Percentiles rank a stretch among this genome's conserved stretches.
Conservation (phyloP, 2,329 filamentous ascomycete species). For the Fusarium devonianum region DNA sequence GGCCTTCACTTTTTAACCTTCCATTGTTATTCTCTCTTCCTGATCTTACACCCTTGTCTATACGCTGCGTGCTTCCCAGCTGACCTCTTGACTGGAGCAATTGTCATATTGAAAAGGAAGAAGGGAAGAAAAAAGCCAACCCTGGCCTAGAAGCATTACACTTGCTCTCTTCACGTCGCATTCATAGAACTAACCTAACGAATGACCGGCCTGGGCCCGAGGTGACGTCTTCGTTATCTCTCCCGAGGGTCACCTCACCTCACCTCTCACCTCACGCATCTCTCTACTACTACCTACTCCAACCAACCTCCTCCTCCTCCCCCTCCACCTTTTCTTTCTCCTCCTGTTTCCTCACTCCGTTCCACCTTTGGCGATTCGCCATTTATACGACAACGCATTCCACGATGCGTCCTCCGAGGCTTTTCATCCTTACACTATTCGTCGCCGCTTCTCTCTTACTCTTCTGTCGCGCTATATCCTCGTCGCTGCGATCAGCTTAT, state of each 20-base stretch:
- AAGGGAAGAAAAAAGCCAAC: no score
- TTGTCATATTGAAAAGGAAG: no score
- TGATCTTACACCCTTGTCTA: conserved; percentile 10
- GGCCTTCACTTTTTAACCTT: no score
- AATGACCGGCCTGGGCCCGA: conserved; percentile 28
- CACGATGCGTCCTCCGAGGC: conserved; percentile 62
- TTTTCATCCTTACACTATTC: conserved; percentile 62
- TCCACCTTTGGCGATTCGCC: conserved; percentile 8
- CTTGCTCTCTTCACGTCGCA: conserved; percentile 1
- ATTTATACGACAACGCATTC: conserved; percentile 20
- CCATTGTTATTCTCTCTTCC: conserved; percentile 6
- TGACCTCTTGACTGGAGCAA: not conserved
- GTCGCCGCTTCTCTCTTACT: conserved; percentile 62
- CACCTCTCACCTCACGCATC: conserved; percentile 33
- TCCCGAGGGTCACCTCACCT: conserved; percentile 34
- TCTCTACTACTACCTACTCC: conserved; percentile 10
- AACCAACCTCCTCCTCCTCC: conserved; percentile 15
- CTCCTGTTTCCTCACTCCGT: no score
- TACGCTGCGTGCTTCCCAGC: no score
- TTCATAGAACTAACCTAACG: conserved; percentile 12
- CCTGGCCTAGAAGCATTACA: conserved; percentile 4
- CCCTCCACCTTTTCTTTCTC: conserved; percentile 2
- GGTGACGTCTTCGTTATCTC: conserved; percentile 38
- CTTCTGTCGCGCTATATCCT: conserved; percentile 59
- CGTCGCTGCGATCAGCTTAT: conserved; percentile 43